Conservation (phyloP, 257 asterid genomes). For the Petunia axillaris region DNA sequence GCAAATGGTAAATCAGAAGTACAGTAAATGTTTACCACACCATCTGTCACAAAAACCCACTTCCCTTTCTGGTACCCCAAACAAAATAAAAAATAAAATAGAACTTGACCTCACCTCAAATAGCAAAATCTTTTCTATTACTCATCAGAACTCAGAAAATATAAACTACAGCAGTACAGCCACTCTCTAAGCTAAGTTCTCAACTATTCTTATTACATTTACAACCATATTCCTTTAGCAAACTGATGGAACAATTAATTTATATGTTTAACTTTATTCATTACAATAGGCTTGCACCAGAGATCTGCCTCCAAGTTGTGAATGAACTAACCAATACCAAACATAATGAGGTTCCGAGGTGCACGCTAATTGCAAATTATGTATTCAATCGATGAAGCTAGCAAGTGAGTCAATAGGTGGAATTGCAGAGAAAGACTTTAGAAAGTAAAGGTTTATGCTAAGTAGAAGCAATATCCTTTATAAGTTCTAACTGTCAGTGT, state of each 20-base stretch:
- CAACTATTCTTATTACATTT: not conserved
- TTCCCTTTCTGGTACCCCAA: not conserved
- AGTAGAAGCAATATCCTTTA: too few species aligned
- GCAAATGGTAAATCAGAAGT: not conserved
- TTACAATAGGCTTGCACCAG: not conserved
- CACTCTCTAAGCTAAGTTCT: not conserved
- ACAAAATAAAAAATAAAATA: not conserved
- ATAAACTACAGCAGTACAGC: rapidly evolving
- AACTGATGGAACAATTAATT: too few species aligned
- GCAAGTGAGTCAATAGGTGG: too few species aligned
- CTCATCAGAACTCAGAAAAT: not conserved
- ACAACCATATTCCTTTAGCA: too few species aligned
- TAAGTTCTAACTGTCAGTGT: too few species aligned
- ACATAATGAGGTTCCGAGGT: too few species aligned
- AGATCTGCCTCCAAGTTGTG: too few species aligned
- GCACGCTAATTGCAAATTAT: too few species aligned
- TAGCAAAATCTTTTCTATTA: not conserved
- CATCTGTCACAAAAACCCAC: not conserved
- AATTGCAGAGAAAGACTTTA: too few species aligned
- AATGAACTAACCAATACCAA: too few species aligned
- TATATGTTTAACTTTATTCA: not conserved
- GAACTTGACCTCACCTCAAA: not conserved
- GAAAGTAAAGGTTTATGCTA: too few species aligned
- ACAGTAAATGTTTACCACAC: not conserved
- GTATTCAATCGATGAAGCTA: too few species aligned